Conservation (phyloP, 2,329 filamentous ascomycete species). For the Alternaria tenuissima region DNA sequence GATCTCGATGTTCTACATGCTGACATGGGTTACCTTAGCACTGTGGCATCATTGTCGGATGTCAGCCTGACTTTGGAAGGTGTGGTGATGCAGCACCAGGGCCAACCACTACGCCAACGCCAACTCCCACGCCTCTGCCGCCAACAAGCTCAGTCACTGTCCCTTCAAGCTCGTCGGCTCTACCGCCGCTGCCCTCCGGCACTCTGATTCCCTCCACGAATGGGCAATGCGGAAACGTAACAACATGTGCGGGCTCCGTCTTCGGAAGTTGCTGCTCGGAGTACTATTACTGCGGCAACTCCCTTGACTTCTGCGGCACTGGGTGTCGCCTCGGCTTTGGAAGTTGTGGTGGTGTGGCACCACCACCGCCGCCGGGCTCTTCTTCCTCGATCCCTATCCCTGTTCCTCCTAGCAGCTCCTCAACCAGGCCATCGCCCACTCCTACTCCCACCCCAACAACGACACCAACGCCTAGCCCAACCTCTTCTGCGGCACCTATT, state of each 20-base stretch:
- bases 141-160: constrained; percentile 12
- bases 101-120: constrained; percentile 19
- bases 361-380: constrained; percentile 26
- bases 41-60: constrained; percentile 34
- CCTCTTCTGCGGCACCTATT: constrained; percentile 19
- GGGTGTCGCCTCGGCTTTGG: constrained; percentile 40
- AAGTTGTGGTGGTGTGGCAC: constrained; percentile 27
- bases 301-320: constrained; percentile 34
- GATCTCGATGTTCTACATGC: neutral
- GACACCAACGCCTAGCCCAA: constrained; percentile 22
- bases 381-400: constrained; percentile 20
- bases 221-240: constrained; percentile 40
- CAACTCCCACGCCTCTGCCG: constrained; percentile 30
- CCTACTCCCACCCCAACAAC: constrained; percentile 23
- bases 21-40: constrained; percentile 3
- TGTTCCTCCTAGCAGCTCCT: constrained; percentile 8
- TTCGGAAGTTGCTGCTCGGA: constrained; percentile 40
- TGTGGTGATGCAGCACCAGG: constrained; percentile 32
- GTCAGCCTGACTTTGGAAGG: constrained; percentile 39
- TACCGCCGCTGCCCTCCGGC: constrained; percentile 36
- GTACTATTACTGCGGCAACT: constrained; percentile 37
- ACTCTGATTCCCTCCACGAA: constrained; percentile 34
- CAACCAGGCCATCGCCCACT: constrained; percentile 23
- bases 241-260: constrained; percentile 37
- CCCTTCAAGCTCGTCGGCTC: constrained; percentile 20